phyloP scores from a whole-genome alignment of 345 rosid species.

The Isatis tinctoria region DNA sequence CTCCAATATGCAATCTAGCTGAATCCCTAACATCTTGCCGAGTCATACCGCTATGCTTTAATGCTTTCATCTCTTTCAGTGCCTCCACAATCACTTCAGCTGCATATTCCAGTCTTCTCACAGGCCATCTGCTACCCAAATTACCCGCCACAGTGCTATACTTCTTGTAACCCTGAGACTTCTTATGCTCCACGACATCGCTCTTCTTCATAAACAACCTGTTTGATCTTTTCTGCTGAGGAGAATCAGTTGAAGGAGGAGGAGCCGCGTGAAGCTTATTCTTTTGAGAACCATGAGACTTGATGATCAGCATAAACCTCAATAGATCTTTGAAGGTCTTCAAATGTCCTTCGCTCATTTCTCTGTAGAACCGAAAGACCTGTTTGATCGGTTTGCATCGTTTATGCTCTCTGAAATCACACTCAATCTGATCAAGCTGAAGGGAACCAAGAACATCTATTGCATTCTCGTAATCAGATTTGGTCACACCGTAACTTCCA shows the following conservation, averaged over 20 bases:
- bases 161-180: conserved; percentile 34
- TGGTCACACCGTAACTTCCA: conserved; percentile 76
- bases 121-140: conserved; percentile 80
- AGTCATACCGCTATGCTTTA: conserved; percentile 57
- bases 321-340: conserved; percentile 67
- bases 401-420: conserved; percentile 37
- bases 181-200: conserved; percentile 27
- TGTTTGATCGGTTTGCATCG: conserved; percentile 38
- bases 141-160: conserved; percentile 46
- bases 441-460: conserved; percentile 59
- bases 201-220: conserved; percentile 33
- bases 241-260: conserved; percentile 8
- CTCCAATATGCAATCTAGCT: conserved; percentile 87
- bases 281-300: conserved; percentile 36
- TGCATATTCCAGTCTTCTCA: conserved; percentile 68
- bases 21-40: conserved; percentile 88
- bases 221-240: conserved; percentile 14
- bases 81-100: conserved; percentile 75
- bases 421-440: conserved; percentile 45
- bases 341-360: conserved; percentile 57
- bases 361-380: conserved; percentile 50
- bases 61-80: conserved; percentile 47
- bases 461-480: conserved; percentile 54
- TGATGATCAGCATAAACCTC: conserved; percentile 63
- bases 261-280: conserved; percentile 31